These are phyloP conservation scores for Babesia sp. DNA, from an alignment of 169 alveolate genomes.

Conservation along the genomic window DNA sequence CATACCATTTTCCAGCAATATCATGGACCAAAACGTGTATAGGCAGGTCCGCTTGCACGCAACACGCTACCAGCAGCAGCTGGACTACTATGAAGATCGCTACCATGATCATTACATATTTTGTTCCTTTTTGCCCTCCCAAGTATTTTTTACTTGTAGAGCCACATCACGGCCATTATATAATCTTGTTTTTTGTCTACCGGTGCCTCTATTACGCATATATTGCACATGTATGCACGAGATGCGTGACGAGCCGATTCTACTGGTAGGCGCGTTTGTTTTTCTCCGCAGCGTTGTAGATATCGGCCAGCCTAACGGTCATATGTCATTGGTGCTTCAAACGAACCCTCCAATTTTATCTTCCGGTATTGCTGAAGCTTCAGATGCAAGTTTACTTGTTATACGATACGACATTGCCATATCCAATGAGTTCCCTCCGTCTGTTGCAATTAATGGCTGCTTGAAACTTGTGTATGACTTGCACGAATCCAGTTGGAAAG, in stretches of 20 bases:
- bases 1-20: constrained; percentile 58
- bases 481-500: constrained; percentile 29
- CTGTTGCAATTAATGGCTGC: constrained; percentile 22
- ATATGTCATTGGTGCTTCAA: background rate
- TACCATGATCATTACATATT: constrained; percentile 20
- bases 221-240: constrained; percentile 34
- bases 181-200: background rate
- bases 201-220: constrained; percentile 10
- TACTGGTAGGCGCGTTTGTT: background rate
- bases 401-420: constrained; percentile 30
- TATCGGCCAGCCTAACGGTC: background rate
- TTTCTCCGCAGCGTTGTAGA: background rate
- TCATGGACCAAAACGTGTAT: constrained; percentile 58
- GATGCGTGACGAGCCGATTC: constrained; percentile 7
- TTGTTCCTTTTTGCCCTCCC: background rate
- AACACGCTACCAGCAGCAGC: background rate
- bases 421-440: constrained; percentile 16
- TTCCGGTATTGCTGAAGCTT: constrained; percentile 35
- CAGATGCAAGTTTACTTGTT: constrained; percentile 9
- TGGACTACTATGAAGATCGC: background rate
- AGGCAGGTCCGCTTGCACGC: constrained; percentile 56
- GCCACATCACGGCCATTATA: background rate
- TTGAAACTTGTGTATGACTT: background rate
- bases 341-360: constrained; percentile 51
- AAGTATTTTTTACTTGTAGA: background rate